Percentiles rank a stretch among this genome's conserved stretches.
Conservation (phyloP, 495 filamentous ascomycete species). For the Podospora conica region DNA sequence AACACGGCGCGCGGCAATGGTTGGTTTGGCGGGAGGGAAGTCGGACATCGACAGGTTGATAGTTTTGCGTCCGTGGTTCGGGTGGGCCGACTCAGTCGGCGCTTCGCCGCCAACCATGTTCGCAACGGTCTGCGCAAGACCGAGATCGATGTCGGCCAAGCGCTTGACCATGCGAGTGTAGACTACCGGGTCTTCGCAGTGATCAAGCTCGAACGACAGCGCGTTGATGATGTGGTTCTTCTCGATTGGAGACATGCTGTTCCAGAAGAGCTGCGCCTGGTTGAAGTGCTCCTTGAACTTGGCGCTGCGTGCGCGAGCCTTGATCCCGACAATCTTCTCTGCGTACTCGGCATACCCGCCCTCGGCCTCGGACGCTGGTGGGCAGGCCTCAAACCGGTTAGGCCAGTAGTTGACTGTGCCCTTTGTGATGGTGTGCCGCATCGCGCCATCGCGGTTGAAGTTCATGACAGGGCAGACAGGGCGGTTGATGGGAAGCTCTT, state of each 20-base stretch:
- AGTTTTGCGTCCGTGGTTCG: conserved; percentile 63
- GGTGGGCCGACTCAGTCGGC: conserved; percentile 43
- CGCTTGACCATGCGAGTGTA: conserved; percentile 68
- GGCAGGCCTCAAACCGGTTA: conserved; percentile 62
- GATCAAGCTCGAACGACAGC: conserved; percentile 77
- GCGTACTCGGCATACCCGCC: conserved; percentile 67
- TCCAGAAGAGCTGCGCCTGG: conserved; percentile 72
- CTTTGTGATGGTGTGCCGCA: conserved; percentile 48
- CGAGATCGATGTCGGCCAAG: conserved; percentile 64
- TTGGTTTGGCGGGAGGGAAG: conserved; percentile 54
- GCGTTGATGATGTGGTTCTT: conserved; percentile 64
- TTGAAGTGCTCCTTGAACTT: conserved; percentile 81
- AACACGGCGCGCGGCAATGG: conserved; percentile 64
- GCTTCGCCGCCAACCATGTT: conserved; percentile 60
- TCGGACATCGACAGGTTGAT: conserved; percentile 59
- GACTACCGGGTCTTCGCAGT: conserved; percentile 80
- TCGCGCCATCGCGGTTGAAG: conserved; percentile 68
- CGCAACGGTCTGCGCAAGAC: conserved; percentile 64
- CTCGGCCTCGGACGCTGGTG: conserved; percentile 52
- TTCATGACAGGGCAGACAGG: conserved; percentile 73
- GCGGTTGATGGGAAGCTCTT: conserved; percentile 81
- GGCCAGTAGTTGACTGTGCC: conserved; percentile 88
- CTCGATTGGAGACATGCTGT: conserved; percentile 66
- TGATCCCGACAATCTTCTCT: conserved; percentile 60
- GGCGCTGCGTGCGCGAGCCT: conserved; percentile 58